Evolutionary conservation across 305 asterid species (phyloP), one percentile per base, ranked within the genome.

Genomic region (Plantago coronopus): DNA sequence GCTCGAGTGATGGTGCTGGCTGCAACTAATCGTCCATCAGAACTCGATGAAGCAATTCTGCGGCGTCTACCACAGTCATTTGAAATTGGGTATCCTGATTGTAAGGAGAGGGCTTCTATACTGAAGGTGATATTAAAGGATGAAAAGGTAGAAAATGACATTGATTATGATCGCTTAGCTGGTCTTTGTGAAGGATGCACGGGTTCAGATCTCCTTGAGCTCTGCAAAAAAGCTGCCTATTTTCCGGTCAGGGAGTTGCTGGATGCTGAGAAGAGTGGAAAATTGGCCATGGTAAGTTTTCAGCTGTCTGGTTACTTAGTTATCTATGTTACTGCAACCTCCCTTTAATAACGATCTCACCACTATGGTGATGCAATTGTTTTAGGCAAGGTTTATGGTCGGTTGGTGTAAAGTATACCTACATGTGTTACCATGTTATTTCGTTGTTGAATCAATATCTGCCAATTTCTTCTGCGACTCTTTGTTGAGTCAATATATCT

Each of bases 21-120:
- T 59, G 98, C 98, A 3, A 91, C 98, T 51, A 91, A 91, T 74
- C 95, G 91, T 56, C 98, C 98, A 67, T 91, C 95, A 18, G 98
- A 91, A 72, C 98, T 91, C 54, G 98, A 91, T 76, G 97, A 88
- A 78, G 97, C 98, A 54, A 88, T 91, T 66, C 89, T 91, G 55
- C 76, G 97, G 43, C 97, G 96, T 62, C 83, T 91, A 61, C 96
- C 98, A 54, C 96, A 86, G 76, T 82, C 98, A 57, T 91, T 91
- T 78, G 96, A 91, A 76, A 79, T 91, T 31, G 97, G 97, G 64
- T 46, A 75, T 21, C 97, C 96, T 59, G 82, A 78, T 70, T 69
- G 37, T 50, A 71, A 46, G 45, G 97, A 80, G 76, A 84, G 98
- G 72, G 77, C 81, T 46, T 83, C 81, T 20, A 84, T 91, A 65